These are phyloP conservation scores for Tanacetum coccineum DNA, from an alignment of 129 eudicot species.

Conservation along the genomic window DNA sequence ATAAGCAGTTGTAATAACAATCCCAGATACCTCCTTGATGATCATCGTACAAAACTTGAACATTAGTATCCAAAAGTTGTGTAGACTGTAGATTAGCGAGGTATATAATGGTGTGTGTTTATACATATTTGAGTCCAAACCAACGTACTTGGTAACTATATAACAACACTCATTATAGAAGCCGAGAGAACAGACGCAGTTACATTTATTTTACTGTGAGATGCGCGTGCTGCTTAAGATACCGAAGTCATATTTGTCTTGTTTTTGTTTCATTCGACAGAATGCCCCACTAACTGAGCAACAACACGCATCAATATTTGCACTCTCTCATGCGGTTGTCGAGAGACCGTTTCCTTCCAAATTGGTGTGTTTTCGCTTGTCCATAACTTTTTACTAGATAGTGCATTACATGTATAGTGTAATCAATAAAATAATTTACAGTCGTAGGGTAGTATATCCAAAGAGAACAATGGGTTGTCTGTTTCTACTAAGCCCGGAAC, in stretches of 20 bases:
- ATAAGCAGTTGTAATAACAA: too few species aligned
- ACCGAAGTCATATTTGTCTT: background rate
- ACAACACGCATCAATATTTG: slow-evolving; percentile 86
- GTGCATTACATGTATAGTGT: background rate
- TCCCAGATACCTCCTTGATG: too few species aligned
- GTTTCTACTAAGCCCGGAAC: slow-evolving; percentile 54
- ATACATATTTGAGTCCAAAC: too few species aligned
- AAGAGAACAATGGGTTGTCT: slow-evolving; percentile 55
- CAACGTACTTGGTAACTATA: too few species aligned
- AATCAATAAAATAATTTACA: slow-evolving; percentile 11
- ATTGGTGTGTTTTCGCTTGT: slow-evolving; percentile 43
- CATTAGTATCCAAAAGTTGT: too few species aligned
- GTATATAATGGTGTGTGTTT: too few species aligned
- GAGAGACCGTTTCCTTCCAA: slow-evolving; percentile 88
- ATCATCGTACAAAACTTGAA: too few species aligned
- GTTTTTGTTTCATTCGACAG: slow-evolving; percentile 37
- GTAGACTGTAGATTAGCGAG: too few species aligned
- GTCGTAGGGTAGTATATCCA: slow-evolving; percentile 49
- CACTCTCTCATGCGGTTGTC: slow-evolving; percentile 86
- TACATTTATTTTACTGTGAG: slow-evolving; percentile 1
- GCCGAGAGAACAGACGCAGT: background rate
- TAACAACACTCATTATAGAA: too few species aligned
- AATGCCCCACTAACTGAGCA: slow-evolving; percentile 95
- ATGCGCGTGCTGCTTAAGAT: background rate
- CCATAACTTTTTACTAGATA: background rate